Evolutionary conservation across 257 asterid genomes (phyloP), one percentile per base, ranked within the genome.

Genomic region (Solanum arcanum): DNA sequence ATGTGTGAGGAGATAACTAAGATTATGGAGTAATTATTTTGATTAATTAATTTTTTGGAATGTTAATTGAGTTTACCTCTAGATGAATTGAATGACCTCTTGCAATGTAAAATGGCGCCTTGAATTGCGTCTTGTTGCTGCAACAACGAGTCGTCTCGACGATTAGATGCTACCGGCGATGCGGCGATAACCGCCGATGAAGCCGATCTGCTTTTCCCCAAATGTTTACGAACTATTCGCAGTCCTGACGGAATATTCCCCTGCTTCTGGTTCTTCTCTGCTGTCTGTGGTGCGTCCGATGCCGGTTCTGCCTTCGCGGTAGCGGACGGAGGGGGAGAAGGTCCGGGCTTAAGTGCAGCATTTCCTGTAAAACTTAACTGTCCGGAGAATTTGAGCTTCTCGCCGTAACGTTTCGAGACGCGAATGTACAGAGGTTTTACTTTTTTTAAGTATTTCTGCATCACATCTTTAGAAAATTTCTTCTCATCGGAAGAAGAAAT

Each of bases 81-180:
- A 12, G 96, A 89, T 23, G 97, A 91, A 80, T 96, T 94, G 92
- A 94, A 96, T 3, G 98, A 96, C 86, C 89, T 92, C 91, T 96
- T 96, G 96, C 98, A 96, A 80, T 96, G 98, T 86, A 94, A 74
- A 89, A 96, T 96, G 82, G 82, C 82, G 31, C 82, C 82, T 74
- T 74, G 98, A 33, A 96, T 96, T 84, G 96, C 99, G 77, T 96
- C 98, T 88, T 94, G 96, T 83, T 94, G 87, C 93, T 93, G 95
- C 89, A 94, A 29, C 88, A 95, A 88, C 56, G 99, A 95, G 87
- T 94, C 98, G 46, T 96, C 99, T 2, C 96, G 94, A 49, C 98
- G 92, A 86, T 89, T 90, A 16, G 97, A 86, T 49, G 87, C 49
- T 13, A 25, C 77, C 21, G 91, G 89, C n/a, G 87, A 88, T 18